Evolutionary conservation across 208 protist genomes (phyloP).

Genomic region (Histomonas meleagridis): DNA sequence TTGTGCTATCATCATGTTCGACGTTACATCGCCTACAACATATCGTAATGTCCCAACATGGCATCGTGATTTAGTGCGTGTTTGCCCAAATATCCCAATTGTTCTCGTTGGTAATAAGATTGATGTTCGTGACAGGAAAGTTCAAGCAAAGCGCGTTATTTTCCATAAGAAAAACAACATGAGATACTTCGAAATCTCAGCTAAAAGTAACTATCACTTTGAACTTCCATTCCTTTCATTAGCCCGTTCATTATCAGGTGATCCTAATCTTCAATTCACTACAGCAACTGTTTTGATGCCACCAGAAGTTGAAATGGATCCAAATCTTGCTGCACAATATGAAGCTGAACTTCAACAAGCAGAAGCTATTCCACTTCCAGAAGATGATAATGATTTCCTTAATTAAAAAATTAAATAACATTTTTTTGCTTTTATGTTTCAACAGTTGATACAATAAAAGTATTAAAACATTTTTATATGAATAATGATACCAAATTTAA

Average conservation of each 20-base stretch:
- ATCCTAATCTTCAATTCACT: conserved; percentile 78
- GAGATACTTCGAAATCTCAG: conserved; percentile 98
- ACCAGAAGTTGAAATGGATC: conserved; percentile 58
- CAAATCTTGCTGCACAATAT: conserved; percentile 56
- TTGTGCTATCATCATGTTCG: conserved; percentile 99
- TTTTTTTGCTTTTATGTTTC: too few species aligned
- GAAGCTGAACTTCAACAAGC: conserved; percentile 68
- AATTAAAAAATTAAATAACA: conserved; percentile 72
- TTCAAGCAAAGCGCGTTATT: conserved; percentile 95
- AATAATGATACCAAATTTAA: too few species aligned
- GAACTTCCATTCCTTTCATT: conserved; percentile 99
- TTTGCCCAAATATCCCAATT: conserved; percentile 98
- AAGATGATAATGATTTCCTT: conserved; percentile 61
- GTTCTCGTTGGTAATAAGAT: conserved; percentile 99
- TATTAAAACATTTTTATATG: too few species aligned
- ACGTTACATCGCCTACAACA: conserved; percentile 95
- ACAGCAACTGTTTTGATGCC: conserved; percentile 60
- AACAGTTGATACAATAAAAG: too few species aligned
- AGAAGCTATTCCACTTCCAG: conserved; percentile 69
- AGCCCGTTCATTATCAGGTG: conserved; percentile 74
- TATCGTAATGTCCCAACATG: conserved; percentile 99
- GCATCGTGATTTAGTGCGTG: conserved; percentile 86
- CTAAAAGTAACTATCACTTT: conserved; percentile 99
- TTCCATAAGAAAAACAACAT: conserved; percentile 97
- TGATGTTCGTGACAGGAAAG: conserved; percentile 95